Percentiles rank a stretch among this genome's conserved stretches.
These are phyloP conservation scores for Xylaria grammica DNA, from an alignment of 495 filamentous ascomycete genomes.

Conservation along the genomic window DNA sequence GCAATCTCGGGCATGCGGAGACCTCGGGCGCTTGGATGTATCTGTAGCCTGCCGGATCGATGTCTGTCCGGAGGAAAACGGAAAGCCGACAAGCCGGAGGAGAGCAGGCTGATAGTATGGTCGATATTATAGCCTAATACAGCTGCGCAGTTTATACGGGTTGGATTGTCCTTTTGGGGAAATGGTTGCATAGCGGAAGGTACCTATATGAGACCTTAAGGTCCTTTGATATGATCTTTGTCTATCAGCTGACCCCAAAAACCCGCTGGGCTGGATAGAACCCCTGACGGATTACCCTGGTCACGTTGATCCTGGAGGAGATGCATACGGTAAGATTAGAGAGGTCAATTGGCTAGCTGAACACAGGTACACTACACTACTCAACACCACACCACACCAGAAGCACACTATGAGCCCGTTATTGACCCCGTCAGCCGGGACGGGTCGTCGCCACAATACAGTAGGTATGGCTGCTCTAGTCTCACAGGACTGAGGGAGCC, in stretches of 20 bases:
- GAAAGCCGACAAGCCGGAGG: background rate
- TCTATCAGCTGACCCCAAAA: slow-evolving; percentile 18
- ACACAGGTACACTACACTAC: background rate
- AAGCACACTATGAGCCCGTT: too few species aligned
- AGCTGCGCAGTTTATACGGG: background rate
- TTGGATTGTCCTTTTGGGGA: slow-evolving; percentile 11
- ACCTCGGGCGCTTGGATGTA: background rate
- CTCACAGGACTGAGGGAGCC: slow-evolving; percentile 6
- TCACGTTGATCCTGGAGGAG: slow-evolving; percentile 5
- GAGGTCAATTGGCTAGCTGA: slow-evolving; percentile 8
- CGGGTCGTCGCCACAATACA: slow-evolving; percentile 8
- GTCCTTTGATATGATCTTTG: slow-evolving; percentile 16
- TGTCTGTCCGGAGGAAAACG: background rate
- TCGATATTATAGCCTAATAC: slow-evolving; percentile 1
- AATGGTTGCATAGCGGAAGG: slow-evolving; percentile 4
- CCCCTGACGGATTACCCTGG: slow-evolving; percentile 5
- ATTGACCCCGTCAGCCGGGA: slow-evolving; percentile 13
- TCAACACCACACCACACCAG: slow-evolving; percentile 4
- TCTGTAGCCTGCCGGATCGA: background rate
- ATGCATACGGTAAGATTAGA: slow-evolving; percentile 16
- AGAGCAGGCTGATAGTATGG: background rate
- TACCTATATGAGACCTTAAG: slow-evolving; percentile 2
- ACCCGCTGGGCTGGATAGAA: slow-evolving; percentile 21
- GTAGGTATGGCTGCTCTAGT: background rate
- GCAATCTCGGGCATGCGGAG: slow-evolving; percentile 19